Base-by-base conservation (phyloP, 345 rosid species). In the Toxicodendron radicans region DNA sequence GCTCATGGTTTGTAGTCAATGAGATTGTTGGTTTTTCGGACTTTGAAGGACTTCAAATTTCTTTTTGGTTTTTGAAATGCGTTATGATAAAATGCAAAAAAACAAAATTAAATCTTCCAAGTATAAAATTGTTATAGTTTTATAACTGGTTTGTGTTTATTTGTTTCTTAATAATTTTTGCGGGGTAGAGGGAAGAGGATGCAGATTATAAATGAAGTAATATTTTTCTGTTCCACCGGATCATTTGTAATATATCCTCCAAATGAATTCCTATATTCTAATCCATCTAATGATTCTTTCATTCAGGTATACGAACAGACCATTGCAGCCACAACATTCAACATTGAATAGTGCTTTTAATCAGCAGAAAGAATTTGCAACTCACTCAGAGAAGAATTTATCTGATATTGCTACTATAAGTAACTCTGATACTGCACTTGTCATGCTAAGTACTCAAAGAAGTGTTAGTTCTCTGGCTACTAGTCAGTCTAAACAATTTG, bases 221-320 rank as follows among this genome's bases (percentile, higher is more conserved):
- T 51, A 10, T 33, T 18, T 27, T 27, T 17, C 8, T 3, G 51
- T 46, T 38, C 10, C 20, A 24, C 45, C 51, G 45, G 30, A 32
- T 49, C n/a, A 14, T 58, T 52, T 7, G 75, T 51, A 14, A 60
- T 17, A 45, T 53, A 53, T 53, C 43, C 27, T 72, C 68, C 2
- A 16, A 5, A 53, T 71, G 53, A 67, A 68, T 48, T 61, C 33
- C 46, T 38, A 57, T 17, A 30, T 72, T 72, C 76, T 78, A 58
- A 79, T 64, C 9, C 63, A 33, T 77, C 14, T 21, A 21, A 27
- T 76, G 53, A 67, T 83, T 75, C 46, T 70, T 38, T 70, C 60
- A 62, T 70, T 75, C 89, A 95, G 99, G 83, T 95, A 95, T 41
- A 74, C 78, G 69, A 85, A 79, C 84, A 90, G 75, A 79, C 75